Evolutionary conservation across 1,284 basidiomycete genomes (phyloP), one percentile per base, ranked within the genome.

Genomic region (Macrocybe sp.): DNA sequence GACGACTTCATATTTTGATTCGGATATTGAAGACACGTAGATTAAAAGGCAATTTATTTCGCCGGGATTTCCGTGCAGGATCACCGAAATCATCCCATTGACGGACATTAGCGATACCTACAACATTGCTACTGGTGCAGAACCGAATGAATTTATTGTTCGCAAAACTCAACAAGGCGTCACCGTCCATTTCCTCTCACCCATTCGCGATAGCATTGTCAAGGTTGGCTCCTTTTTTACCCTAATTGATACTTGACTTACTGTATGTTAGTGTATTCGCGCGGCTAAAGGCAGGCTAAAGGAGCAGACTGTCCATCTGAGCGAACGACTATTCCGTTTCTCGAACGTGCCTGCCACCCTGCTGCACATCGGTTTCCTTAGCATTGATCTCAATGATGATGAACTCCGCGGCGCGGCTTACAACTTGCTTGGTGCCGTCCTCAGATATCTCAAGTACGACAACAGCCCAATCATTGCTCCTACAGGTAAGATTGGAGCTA

Each of bases 71-170:
- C 72, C 78, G 3, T 88, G 83, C 64, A 82, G 83, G 66, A 80
- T 87, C 1, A 87, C 83, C 0, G 92, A 93, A 57, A 81, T 89
- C 50, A 83, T 94, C 46, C 78, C 82, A 1, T 72, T 92, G 47
- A 69, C 76, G 3, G 91, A 93, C 51, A 78, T 95, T 54, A 90
- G 88, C 65, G 92, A 95, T 59, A 79, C 91, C 1, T 89, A 91
- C 61, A 87, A 86, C 46, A 82, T 90, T 11, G 79, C 83, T 2
- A 85, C 81, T 3, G 83, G 85, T 6, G 74, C 81, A 10, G 85
- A 92, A 47, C 69, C 76, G n/a, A 74, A 87, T 49, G 89, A 92
- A 59, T 89, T 94, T 57, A 85, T 91, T 51, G 83, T 94, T 57
- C 76, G 88, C 37, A 74, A 83, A 56, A 83, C 78, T 56, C 79